A percentile compares a stretch with the other conserved stretches of the same genome.
These are phyloP conservation scores for slime mould (Dictyostelium discoideum) DNA, from an alignment of 78 protist genomes.

Conservation along the genomic window DNA sequence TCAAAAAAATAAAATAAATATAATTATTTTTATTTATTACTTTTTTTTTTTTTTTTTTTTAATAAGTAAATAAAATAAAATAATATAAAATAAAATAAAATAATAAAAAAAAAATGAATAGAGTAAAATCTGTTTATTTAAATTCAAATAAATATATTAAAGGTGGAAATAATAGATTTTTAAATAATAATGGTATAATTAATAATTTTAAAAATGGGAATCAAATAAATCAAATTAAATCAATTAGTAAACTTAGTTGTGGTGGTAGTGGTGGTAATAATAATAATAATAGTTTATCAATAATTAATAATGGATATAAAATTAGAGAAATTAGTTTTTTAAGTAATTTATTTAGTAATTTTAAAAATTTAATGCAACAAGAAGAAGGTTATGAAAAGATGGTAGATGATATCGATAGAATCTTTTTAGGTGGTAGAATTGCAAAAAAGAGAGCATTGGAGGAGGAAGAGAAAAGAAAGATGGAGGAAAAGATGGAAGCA, in stretches of 20 bases:
- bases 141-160: not conserved
- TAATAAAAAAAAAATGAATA: not conserved
- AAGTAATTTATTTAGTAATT: not conserved
- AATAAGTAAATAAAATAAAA: not conserved
- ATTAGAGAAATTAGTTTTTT: not conserved
- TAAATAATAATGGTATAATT: not conserved
- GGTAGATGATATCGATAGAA: not conserved
- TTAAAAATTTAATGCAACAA: not conserved
- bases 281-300: not conserved
- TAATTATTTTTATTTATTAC: too few species aligned
- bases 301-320: not conserved
- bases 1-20: not conserved
- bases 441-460: not conserved
- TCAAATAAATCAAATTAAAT: not conserved
- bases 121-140: slow-evolving; percentile 24
- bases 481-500: not conserved
- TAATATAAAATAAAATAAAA: too few species aligned
- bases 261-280: not conserved
- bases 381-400: not conserved
- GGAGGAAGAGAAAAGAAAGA: not conserved
- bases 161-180: not conserved
- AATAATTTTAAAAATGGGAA: not conserved
- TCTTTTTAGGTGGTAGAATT: not conserved
- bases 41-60: too few species aligned
- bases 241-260: not conserved